These are phyloP conservation scores for Pyrenula aspistea DNA, from an alignment of 495 filamentous ascomycete genomes.

Conservation along the genomic window DNA sequence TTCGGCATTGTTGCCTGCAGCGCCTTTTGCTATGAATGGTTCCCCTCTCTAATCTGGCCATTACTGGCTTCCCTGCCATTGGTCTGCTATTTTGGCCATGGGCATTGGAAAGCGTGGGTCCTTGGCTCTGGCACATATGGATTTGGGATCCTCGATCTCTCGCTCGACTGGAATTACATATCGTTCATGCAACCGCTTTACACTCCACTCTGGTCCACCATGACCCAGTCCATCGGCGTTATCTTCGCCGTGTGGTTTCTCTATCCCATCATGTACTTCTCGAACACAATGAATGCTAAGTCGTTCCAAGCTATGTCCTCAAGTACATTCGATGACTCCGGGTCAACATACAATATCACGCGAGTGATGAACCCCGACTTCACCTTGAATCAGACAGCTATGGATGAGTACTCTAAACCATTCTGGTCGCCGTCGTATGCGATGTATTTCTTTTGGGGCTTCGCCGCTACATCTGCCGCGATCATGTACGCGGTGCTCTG, in stretches of 20 bases:
- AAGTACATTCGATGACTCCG: constrained; percentile 35
- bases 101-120: constrained; percentile 8
- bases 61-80: constrained; percentile 9
- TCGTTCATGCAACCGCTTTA: neutral
- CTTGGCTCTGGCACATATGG: constrained; percentile 4
- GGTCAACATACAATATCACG: constrained; percentile 26
- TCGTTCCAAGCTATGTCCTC: constrained; percentile 34
- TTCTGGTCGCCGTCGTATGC: constrained; percentile 36
- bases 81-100: constrained; percentile 12
- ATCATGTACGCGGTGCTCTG: constrained; percentile 5
- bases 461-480: constrained; percentile 5
- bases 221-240: neutral
- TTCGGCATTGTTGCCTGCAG: neutral
- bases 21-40: constrained; percentile 13
- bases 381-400: constrained; percentile 26
- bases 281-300: constrained; percentile 51
- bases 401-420: constrained; percentile 32
- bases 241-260: constrained; percentile 13
- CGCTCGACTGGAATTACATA: constrained; percentile 41
- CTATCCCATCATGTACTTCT: constrained; percentile 41
- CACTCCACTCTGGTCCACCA: constrained; percentile 6
- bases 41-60: constrained; percentile 13
- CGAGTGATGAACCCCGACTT: constrained; percentile 28
- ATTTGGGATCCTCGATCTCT: constrained; percentile 25
- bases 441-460: constrained; percentile 7